A percentile compares a stretch with the other conserved stretches of the same genome.
phyloP scores from a whole-genome alignment of 2,329 filamentous ascomycete genomes.

The Thelonectria olida region DNA sequence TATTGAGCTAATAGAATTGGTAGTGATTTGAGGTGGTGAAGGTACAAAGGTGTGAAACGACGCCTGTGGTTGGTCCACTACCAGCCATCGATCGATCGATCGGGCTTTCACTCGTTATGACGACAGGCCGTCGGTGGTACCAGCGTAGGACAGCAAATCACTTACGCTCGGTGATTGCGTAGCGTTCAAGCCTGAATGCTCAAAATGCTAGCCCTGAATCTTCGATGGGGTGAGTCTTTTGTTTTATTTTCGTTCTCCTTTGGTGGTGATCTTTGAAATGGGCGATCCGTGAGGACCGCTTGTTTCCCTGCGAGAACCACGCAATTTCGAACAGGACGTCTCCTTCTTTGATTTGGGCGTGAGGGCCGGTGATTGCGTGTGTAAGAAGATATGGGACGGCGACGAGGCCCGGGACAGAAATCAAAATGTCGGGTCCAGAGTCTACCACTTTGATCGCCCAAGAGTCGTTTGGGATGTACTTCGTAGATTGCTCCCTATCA shows the following conservation, averaged over 20 bases:
- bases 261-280: background rate
- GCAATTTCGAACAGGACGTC: no score
- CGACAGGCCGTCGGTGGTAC: constrained; percentile 26
- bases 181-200: background rate
- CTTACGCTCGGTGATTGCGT: constrained; percentile 25
- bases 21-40: constrained; percentile 15
- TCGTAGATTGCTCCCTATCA: no score
- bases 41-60: background rate
- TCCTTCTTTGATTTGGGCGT: no score
- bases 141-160: constrained; percentile 13
- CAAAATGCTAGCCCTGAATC: background rate
- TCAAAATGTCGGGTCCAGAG: no score
- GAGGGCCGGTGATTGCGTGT: no score
- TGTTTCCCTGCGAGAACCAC: background rate
- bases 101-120: constrained; percentile 38
- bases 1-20: constrained; percentile 2
- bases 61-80: constrained; percentile 37
- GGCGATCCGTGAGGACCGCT: background rate
- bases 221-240: background rate
- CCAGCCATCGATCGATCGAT: constrained; percentile 46
- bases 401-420: no score
- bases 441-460: no score
- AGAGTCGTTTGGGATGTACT: no score
- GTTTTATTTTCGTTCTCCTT: background rate
- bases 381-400: no score